Conservation (phyloP, 108 stramenopile genomes). For the Nitzschia sp. region DNA sequence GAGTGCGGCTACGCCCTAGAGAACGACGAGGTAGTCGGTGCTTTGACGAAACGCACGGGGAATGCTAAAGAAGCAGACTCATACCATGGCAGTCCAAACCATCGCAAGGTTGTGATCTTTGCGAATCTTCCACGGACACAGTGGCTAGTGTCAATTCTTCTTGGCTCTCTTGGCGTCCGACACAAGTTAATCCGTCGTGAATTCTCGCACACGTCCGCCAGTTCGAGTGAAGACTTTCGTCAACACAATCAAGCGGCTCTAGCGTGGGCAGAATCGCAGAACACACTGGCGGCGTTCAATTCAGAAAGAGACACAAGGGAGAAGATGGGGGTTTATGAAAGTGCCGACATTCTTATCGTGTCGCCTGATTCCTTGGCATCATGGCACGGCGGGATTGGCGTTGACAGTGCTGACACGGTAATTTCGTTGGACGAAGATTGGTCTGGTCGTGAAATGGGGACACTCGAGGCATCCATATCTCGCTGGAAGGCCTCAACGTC, state of each 20-base stretch:
- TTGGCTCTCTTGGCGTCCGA: conserved; percentile 65
- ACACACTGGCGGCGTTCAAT: conserved; percentile 51
- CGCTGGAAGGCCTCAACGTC: conserved; percentile 29
- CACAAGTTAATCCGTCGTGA: conserved; percentile 40
- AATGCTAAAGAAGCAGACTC: not conserved
- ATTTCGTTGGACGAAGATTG: conserved; percentile 87
- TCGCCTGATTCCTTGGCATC: conserved; percentile 58
- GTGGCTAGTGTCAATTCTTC: conserved; percentile 54
- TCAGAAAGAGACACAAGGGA: not conserved
- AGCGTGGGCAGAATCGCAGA: conserved; percentile 61
- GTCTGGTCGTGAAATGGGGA: conserved; percentile 63
- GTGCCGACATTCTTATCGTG: conserved; percentile 53
- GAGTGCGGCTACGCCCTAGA: conserved; percentile 49
- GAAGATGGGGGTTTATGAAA: not conserved
- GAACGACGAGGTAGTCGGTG: conserved; percentile 8
- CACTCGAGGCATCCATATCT: conserved; percentile 38
- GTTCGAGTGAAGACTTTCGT: not conserved
- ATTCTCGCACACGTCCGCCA: not conserved
- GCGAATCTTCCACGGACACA: conserved; percentile 64
- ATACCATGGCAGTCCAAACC: conserved; percentile 12
- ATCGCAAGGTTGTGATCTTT: conserved; percentile 68
- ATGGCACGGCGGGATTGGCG: conserved; percentile 56
- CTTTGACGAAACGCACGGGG: not conserved
- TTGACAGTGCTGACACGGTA: conserved; percentile 61
- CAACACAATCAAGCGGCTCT: conserved; percentile 12